Evolutionary conservation across 176 grass and related monocot species (phyloP).

Genomic region (Zoysia japonica): DNA sequence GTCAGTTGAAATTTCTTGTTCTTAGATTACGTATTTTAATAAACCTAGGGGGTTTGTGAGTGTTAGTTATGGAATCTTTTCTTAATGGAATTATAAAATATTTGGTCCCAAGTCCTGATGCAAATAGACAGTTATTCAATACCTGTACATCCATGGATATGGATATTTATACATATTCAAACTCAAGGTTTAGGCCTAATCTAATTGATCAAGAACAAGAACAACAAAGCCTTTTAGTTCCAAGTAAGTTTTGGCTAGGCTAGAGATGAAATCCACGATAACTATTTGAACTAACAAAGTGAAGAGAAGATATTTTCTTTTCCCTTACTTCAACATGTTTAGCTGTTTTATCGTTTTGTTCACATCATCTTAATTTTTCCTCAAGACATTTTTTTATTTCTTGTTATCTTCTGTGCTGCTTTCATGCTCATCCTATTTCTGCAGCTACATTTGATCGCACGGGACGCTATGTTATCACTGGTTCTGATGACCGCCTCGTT

Average conservation of each 20-base stretch:
- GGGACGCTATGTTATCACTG: slow-evolving; percentile 88
- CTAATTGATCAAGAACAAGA: too few species aligned
- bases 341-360: slow-evolving; percentile 26
- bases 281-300: too few species aligned
- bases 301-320: not conserved
- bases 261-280: too few species aligned
- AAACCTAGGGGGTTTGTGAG: not conserved
- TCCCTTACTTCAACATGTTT: slow-evolving; percentile 23
- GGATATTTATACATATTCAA: not conserved
- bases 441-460: slow-evolving; percentile 92
- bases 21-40: slow-evolving; percentile 23
- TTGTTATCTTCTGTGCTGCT: slow-evolving; percentile 20
- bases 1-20: slow-evolving; percentile 59
- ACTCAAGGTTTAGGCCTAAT: too few species aligned
- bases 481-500: slow-evolving; percentile 95
- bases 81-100: not conserved
- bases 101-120: not conserved
- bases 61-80: not conserved
- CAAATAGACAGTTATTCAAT: not conserved
- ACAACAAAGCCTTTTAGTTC: too few species aligned
- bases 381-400: slow-evolving; percentile 10
- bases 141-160: slow-evolving; percentile 2
- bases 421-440: slow-evolving; percentile 25
- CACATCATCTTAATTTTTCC: slow-evolving; percentile 4
- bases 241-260: too few species aligned